phyloP scores from a whole-genome alignment of 1,284 basidiomycete species.

The Apiotrichum akiyoshidainum region DNA sequence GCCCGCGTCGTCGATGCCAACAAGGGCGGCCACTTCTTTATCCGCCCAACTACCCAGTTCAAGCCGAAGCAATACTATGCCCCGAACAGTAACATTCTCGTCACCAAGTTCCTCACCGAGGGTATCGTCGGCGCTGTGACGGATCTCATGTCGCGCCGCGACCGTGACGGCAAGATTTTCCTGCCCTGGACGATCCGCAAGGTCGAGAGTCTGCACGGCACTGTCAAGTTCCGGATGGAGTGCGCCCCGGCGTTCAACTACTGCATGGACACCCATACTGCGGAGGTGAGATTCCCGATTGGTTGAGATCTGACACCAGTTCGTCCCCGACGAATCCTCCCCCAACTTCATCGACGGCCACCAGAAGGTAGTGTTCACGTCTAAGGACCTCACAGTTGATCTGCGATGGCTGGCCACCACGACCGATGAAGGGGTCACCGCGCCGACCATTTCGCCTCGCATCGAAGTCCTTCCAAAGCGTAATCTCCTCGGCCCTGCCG shows the following conservation, averaged over 20 bases:
- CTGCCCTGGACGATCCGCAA: constrained; percentile 84
- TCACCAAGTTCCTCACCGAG: constrained; percentile 83
- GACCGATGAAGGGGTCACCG: constrained; percentile 48
- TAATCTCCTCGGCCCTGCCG: constrained; percentile 38
- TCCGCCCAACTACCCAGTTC: constrained; percentile 59
- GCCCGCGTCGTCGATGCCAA: constrained; percentile 59
- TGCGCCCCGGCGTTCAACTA: constrained; percentile 94
- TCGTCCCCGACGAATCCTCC: constrained; percentile 55
- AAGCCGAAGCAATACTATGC: constrained; percentile 74
- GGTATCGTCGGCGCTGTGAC: constrained; percentile 74
- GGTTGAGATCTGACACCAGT: constrained; percentile 19
- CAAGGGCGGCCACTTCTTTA: constrained; percentile 87
- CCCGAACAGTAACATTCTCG: constrained; percentile 80
- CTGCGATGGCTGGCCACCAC: constrained; percentile 63
- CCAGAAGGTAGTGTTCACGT: constrained; percentile 67
- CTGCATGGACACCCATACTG: constrained; percentile 68
- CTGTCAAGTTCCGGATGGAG: constrained; percentile 70
- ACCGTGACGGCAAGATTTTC: constrained; percentile 4
- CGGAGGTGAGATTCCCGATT: constrained; percentile 47
- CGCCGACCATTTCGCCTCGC: constrained; percentile 60
- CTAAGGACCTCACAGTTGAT: constrained; percentile 64
- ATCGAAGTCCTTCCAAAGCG: constrained; percentile 43
- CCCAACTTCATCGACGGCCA: constrained; percentile 49
- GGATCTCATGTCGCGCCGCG: constrained; percentile 43
- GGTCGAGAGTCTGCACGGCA: constrained; percentile 79